Evolutionary conservation across 73 alveolate genomes (phyloP).

Genomic region (Tetrahymena elliotti): DNA sequence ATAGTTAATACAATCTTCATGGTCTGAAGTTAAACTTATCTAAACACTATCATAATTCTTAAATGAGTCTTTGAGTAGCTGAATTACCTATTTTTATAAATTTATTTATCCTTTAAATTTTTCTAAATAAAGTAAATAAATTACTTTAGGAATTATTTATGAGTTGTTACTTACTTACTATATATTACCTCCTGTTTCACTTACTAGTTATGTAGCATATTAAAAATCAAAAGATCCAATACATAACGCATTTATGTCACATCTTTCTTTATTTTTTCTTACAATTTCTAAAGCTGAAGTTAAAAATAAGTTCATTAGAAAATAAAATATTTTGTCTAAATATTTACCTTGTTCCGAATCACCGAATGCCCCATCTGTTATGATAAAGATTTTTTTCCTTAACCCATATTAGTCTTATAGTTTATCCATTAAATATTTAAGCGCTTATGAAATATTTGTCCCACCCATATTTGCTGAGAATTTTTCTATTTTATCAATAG

Average conservation of each 20-base stretch:
- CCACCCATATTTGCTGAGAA: slow-evolving; percentile 89
- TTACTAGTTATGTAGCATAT: neutral
- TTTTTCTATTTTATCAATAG: slow-evolving; percentile 17
- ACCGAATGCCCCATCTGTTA: slow-evolving; percentile 88
- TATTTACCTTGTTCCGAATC: slow-evolving; percentile 54
- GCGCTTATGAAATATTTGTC: slow-evolving; percentile 72
- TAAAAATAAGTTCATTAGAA: neutral
- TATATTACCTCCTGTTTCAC: neutral
- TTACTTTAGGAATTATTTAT: neutral
- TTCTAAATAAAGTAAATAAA: neutral
- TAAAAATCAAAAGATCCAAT: neutral
- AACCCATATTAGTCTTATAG: slow-evolving; percentile 12
- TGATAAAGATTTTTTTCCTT: slow-evolving; percentile 54
- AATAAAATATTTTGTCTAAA: slow-evolving; percentile 29
- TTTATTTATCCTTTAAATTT: too few relatives aligned
- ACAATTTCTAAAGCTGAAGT: neutral
- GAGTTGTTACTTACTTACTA: neutral
- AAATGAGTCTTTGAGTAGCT: neutral
- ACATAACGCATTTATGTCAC: neutral
- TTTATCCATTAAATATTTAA: slow-evolving; percentile 42
- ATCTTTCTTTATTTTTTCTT: neutral
- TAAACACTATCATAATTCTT: neutral
- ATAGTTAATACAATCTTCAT: neutral
- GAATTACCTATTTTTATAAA: neutral
- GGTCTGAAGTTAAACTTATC: neutral